These are phyloP conservation scores for Populus deltoides DNA, from an alignment of 345 rosid species.

Conservation along the genomic window DNA sequence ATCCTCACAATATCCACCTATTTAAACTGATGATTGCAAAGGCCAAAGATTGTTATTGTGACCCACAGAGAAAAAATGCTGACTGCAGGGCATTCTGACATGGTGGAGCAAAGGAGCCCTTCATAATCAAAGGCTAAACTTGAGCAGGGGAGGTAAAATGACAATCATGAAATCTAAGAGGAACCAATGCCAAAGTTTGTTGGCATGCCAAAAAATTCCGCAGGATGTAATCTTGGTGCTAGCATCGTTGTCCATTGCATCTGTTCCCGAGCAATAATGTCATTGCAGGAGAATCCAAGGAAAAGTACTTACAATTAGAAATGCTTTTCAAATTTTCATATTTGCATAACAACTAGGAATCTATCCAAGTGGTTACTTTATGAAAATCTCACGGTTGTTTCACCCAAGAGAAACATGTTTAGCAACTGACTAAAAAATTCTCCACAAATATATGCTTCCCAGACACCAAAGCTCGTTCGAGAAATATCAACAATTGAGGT, in stretches of 20 bases:
- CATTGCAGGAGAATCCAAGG: neutral
- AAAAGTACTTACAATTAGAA: neutral
- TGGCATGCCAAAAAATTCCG: neutral
- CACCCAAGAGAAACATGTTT: neutral
- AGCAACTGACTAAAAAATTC: neutral
- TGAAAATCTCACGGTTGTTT: neutral
- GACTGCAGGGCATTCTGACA: neutral
- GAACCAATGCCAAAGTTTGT: neutral
- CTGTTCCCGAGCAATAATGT: neutral
- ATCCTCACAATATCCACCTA: neutral
- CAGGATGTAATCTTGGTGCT: neutral
- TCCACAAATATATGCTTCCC: neutral
- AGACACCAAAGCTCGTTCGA: neutral
- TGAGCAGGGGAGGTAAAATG: neutral
- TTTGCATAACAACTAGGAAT: neutral
- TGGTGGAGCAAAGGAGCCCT: neutral
- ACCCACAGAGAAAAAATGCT: neutral
- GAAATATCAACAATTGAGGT: neutral
- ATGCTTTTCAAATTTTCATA: constrained; percentile 8
- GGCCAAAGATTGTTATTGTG: neutral
- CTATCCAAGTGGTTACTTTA: neutral
- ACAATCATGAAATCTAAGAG: neutral
- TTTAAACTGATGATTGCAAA: neutral
- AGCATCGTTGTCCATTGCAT: neutral
- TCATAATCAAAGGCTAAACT: neutral